Base-by-base conservation (phyloP, 1,139 yeast species). In the Geotrichum siamense region DNA sequence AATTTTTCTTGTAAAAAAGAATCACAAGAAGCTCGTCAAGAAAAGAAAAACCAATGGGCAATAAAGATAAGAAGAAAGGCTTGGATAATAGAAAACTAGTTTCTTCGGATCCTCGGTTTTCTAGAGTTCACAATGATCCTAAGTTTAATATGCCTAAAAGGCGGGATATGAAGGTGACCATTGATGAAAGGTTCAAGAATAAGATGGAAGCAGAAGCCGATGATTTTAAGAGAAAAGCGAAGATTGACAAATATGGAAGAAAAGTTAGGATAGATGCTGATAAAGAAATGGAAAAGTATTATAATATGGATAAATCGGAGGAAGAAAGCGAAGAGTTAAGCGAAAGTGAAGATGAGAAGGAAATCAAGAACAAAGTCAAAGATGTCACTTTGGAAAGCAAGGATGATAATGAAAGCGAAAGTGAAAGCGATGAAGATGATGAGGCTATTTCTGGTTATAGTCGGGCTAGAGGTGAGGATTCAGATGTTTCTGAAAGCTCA, bases 181-280 rank as follows among this genome's bases (percentile, higher is more conserved):
- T 93, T 34, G 99, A 91, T 65, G 83, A 79, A 48, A 78, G 99
- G 63, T 91, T 91, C 64, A 78, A 79, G 53, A 77, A 77, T 54
- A 65, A 63, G 31, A 55, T 69, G 21, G 50, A 51, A 17, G 72
- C 74, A 38, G 96, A 87, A 58, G 74, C 74, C 51, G 74, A 75
- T 47, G 72, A 79, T 53, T 30, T 30, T 30, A 21, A 16, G 8
- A 5, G 34, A 13, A 16, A 16, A 48, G 75, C 81, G 8, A 77
- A 75, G 54, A 81, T 86, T 33, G 98, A 91, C 61, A 78, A 83
- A 57, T 89, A 86, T 60, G 98, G 98, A 32, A 74, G 96, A 59
- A 79, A 73, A 55, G 59, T 85, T 19, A 69, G 71, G 43, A 64
- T 64, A 25, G 65, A 62, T 38, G 52, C 67, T n/a, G 56, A 60